Evolutionary conservation across 2,329 filamentous ascomycete species (phyloP).

Genomic region (Rachicladosporium sp.): DNA sequence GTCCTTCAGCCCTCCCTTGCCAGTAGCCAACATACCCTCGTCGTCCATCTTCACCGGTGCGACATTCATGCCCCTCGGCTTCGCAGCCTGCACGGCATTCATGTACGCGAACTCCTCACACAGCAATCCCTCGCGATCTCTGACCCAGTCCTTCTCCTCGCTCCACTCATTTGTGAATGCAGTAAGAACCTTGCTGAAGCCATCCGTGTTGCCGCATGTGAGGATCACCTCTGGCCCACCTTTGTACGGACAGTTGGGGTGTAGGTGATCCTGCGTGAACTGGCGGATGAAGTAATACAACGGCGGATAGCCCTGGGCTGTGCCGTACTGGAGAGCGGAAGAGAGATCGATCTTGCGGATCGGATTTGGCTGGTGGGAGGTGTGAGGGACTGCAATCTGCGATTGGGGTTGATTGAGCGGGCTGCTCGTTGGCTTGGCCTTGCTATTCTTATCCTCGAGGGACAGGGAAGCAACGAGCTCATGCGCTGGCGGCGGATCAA

Average conservation of each 20-base stretch:
- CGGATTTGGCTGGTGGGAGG: constrained; percentile 45
- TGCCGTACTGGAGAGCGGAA: constrained; percentile 77
- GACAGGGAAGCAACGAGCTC: constrained; percentile 16
- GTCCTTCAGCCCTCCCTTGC: constrained; percentile 61
- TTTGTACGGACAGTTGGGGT: constrained; percentile 69
- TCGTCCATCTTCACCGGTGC: constrained; percentile 64
- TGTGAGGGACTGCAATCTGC: constrained; percentile 57
- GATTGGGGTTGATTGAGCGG: constrained; percentile 23
- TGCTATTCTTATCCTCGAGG: constrained; percentile 5
- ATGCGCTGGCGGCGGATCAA: constrained; percentile 32
- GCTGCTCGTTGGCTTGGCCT: constrained; percentile 13
- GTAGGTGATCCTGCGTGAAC: constrained; percentile 63
- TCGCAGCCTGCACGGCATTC: constrained; percentile 56
- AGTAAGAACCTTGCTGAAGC: constrained; percentile 65
- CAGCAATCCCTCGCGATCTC: constrained; percentile 63
- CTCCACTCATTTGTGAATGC: constrained; percentile 67
- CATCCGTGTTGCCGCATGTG: constrained; percentile 75
- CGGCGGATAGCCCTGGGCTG: constrained; percentile 68
- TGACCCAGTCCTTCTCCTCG: constrained; percentile 51
- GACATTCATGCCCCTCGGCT: constrained; percentile 59
- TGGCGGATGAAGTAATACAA: constrained; percentile 66
- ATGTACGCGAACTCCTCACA: constrained; percentile 73
- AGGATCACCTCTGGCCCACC: constrained; percentile 66
- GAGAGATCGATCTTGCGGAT: constrained; percentile 64
- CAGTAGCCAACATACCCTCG: constrained; percentile 65